Conservation (phyloP, 441 rosid genomes). For the Syzygium malaccense region DNA sequence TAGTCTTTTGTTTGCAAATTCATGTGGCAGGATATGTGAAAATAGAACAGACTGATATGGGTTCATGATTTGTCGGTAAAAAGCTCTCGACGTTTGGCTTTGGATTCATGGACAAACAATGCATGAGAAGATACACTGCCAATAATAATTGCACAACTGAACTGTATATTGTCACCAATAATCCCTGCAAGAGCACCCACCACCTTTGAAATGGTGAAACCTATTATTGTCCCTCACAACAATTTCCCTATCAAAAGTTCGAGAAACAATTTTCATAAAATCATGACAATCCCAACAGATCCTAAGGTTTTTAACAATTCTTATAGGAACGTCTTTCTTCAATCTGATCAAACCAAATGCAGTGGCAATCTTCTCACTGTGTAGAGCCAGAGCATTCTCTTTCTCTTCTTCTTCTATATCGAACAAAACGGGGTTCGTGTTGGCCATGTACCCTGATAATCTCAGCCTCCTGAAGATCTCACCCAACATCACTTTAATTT, state of each 20-base stretch:
- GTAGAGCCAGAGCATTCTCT: slow-evolving; percentile 52
- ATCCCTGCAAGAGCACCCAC: slow-evolving; percentile 70
- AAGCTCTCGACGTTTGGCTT: not conserved
- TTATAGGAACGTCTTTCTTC: slow-evolving; percentile 32
- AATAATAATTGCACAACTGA: not conserved
- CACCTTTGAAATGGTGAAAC: slow-evolving; percentile 64
- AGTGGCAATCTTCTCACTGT: slow-evolving; percentile 72
- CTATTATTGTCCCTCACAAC: slow-evolving; percentile 42
- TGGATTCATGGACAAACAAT: not conserved
- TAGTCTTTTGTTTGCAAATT: no score
- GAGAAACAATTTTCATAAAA: slow-evolving; percentile 55
- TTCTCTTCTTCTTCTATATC: slow-evolving; percentile 64
- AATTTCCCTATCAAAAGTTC: slow-evolving; percentile 49
- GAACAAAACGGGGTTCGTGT: slow-evolving; percentile 48
- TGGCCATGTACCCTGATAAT: slow-evolving; percentile 40
- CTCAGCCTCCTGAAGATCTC: slow-evolving; percentile 43
- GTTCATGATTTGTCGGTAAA: not conserved
- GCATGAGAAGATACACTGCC: not conserved
- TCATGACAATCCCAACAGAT: slow-evolving; percentile 70
- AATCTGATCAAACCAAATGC: slow-evolving; percentile 57
- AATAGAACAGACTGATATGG: not conserved
- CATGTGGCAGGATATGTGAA: not conserved
- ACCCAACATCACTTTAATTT: slow-evolving; percentile 41
- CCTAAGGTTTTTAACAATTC: slow-evolving; percentile 66
- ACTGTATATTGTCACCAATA: slow-evolving; percentile 38